Evolutionary conservation across 176 grass and related monocot genomes (phyloP), one percentile per base, ranked within the genome.

Genomic region (Calamus simplicifolius): DNA sequence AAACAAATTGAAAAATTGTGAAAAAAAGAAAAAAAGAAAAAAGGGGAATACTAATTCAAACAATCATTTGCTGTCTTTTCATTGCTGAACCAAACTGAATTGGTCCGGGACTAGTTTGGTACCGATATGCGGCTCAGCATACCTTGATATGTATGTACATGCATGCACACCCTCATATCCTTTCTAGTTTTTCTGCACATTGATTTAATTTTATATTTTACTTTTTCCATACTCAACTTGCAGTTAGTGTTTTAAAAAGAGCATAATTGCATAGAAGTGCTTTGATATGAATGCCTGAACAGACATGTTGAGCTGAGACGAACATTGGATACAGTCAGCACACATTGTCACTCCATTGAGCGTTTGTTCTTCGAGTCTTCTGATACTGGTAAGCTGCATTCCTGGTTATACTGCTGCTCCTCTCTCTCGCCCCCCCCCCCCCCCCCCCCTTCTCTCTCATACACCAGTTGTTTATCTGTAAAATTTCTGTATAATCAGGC

Each of bases 221-320:
- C 12, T 43, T 43, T 13, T 43, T 7, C 10, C 12, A 43, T 10
- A 43, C 29, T 31, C 10, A 43, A 43, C 35, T 43, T 25, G 15
- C 27, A 30, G 25, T 16, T 17, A 8, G 7, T 54, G 5, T 53
- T 17, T 29, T 59, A 4, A 13, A 26, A 25, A 27, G 50, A 28
- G 35, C 35, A 18, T 38, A 53, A 5, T 25, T 68, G 8, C 27
- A 43, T 21, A 1, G 6, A 31, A 12, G 35, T 43, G 43, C 27
- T 43, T 38, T 56, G 31, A 19, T 18, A 21, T 38, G 18, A 29
- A 27, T 55, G 19, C 48, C 16, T 23, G 5, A 16, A 23, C 52
- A 68, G 65, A 25, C 65, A 68, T 43, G 65, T 68, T 56, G 65
- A 68, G 52, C 65, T 56, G 10, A 68, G 52, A 18, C 51, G 65